A percentile compares a stretch with the other conserved stretches of the same genome.
Evolutionary conservation across 768 basidiomycete species (phyloP).

Genomic region (Rhodotorula diobovata): DNA sequence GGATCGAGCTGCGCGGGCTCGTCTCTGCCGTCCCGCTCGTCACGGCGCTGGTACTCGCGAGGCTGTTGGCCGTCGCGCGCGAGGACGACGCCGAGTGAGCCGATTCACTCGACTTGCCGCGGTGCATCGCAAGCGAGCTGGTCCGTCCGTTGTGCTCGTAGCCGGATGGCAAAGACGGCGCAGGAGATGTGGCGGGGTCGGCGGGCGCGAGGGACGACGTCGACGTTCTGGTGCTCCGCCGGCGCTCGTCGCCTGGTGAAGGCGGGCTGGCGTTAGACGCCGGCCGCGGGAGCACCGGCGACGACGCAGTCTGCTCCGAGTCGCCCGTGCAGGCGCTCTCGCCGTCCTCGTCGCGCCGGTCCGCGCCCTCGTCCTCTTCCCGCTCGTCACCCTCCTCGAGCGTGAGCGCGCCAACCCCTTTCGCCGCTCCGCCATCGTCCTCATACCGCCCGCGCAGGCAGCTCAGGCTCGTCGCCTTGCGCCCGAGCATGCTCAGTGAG

Average conservation of each 20-base stretch:
- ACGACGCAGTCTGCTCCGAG: conserved; percentile 36
- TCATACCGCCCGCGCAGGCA: conserved; percentile 43
- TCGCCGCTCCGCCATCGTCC: conserved; percentile 5
- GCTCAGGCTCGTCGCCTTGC: conserved; percentile 47
- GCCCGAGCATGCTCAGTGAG: conserved; percentile 47
- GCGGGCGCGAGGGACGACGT: conserved; percentile 40
- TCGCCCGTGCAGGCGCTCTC: conserved; percentile 26
- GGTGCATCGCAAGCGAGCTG: conserved; percentile 14
- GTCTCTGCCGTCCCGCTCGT: conserved; percentile 25
- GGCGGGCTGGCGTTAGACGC: neutral
- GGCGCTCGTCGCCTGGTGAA: neutral
- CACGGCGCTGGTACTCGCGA: neutral
- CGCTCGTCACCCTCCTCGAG: conserved; percentile 24
- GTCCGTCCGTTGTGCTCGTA: neutral
- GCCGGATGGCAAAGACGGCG: neutral
- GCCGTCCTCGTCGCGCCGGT: conserved; percentile 34
- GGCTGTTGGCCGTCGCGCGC: neutral
- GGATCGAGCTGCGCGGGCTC: conserved; percentile 24
- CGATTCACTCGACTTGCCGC: conserved; percentile 24
- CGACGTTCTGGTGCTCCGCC: conserved; percentile 48
- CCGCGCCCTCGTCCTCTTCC: conserved; percentile 21
- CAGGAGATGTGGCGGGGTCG: conserved; percentile 3
- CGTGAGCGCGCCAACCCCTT: neutral
- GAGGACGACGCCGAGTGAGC: conserved; percentile 9
- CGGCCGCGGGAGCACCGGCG: neutral